Conservation (phyloP, 352 stramenopile species). For the Pythium vanterpoolii region DNA sequence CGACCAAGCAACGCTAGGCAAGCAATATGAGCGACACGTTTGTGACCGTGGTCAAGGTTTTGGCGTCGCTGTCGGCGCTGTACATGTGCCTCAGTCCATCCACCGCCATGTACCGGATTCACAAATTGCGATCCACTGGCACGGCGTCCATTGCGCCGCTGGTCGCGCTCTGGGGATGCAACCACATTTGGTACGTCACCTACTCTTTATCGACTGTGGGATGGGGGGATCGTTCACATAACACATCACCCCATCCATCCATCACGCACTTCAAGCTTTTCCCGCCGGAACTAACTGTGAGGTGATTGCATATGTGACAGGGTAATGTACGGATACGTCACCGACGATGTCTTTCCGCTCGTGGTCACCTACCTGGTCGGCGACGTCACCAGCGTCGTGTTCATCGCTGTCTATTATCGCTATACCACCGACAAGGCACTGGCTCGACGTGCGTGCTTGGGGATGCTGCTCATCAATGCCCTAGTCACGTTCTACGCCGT, state of each 20-base stretch:
- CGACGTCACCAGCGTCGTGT: conserved; percentile 21
- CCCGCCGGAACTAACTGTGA: background rate
- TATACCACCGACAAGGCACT: conserved; percentile 34
- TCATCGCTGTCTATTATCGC: conserved; percentile 30
- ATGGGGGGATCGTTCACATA: background rate
- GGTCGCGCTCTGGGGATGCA: conserved; percentile 61
- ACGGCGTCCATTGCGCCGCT: conserved; percentile 48
- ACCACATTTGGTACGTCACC: conserved; percentile 60
- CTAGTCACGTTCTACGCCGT: conserved; percentile 48
- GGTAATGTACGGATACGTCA: conserved; percentile 36
- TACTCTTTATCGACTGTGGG: background rate
- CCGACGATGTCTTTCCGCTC: conserved; percentile 29
- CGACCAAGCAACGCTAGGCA: too few relatives aligned
- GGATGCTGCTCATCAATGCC: conserved; percentile 39
- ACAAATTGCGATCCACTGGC: conserved; percentile 43
- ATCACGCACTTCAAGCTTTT: background rate
- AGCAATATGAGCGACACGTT: conserved; percentile 33
- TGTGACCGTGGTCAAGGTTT: conserved; percentile 48
- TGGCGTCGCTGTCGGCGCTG: conserved; percentile 59
- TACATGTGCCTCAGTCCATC: conserved; percentile 74
- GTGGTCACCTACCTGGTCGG: conserved; percentile 33
- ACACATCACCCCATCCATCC: too few relatives aligned
- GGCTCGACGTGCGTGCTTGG: conserved; percentile 31
- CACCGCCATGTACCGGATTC: conserved; percentile 44
- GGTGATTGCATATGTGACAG: conserved; percentile 1